Evolutionary conservation across 768 basidiomycete genomes (phyloP).

Genomic region (Xerocomellus dryophilus): DNA sequence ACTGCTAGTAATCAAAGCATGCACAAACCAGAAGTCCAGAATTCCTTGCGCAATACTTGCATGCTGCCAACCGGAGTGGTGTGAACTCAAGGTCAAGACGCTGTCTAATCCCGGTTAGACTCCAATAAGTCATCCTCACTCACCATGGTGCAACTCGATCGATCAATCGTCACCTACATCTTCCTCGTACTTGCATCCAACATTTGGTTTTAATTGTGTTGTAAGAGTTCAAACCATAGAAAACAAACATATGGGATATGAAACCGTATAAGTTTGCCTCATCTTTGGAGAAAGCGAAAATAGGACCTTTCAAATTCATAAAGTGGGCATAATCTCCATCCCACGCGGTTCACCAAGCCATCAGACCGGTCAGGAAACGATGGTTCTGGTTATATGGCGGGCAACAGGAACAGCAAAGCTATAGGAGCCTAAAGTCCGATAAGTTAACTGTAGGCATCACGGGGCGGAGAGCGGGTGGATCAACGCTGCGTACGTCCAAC

Average conservation of each 20-base stretch:
- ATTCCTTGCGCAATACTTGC: background rate
- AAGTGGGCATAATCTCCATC: background rate
- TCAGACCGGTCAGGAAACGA: background rate
- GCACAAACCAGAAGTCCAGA: background rate
- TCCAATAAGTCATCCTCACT: background rate
- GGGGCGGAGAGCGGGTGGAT: background rate
- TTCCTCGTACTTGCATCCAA: background rate
- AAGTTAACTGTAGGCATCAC: conserved; percentile 1
- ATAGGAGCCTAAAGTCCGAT: background rate
- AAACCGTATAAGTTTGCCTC: conserved; percentile 6
- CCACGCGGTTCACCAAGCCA: background rate
- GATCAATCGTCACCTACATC: background rate
- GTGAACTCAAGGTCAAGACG: background rate
- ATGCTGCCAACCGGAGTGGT: background rate
- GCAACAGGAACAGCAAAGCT: background rate
- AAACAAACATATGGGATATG: background rate
- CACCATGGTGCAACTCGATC: background rate
- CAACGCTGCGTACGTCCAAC: conserved; percentile 9
- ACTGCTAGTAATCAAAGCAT: background rate
- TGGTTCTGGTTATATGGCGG: background rate
- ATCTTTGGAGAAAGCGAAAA: conserved; percentile 1
- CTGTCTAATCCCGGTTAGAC: background rate
- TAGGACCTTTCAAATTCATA: conserved; percentile 3
- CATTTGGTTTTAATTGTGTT: background rate
- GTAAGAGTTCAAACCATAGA: background rate